phyloP scores from a whole-genome alignment of 2,329 filamentous ascomycete species.

The Calonectria fujianensis region DNA sequence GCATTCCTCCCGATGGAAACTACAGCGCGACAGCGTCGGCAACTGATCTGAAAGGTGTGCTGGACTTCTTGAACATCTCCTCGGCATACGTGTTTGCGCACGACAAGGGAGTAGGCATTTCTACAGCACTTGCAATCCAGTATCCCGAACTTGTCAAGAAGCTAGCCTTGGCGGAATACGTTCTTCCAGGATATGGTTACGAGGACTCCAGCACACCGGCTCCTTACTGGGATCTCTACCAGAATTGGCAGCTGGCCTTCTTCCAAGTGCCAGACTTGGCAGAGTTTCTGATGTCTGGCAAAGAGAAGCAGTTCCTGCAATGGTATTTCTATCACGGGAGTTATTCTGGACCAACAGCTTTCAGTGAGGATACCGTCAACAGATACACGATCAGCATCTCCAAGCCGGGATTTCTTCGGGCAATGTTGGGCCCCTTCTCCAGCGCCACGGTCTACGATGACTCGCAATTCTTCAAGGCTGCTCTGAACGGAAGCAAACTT shows the following conservation, averaged over 20 bases:
- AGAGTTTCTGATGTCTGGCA: slow-evolving; percentile 65
- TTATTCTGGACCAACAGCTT: slow-evolving; percentile 62
- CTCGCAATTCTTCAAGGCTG: slow-evolving; percentile 59
- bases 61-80: slow-evolving; percentile 65
- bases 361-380: slow-evolving; percentile 63
- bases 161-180: slow-evolving; percentile 63
- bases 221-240: slow-evolving; percentile 63
- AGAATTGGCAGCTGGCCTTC: slow-evolving; percentile 65
- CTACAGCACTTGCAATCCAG: slow-evolving; percentile 62
- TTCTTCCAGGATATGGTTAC: slow-evolving; percentile 65
- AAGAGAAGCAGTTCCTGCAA: slow-evolving; percentile 64
- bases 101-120: slow-evolving; percentile 67
- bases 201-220: slow-evolving; percentile 56
- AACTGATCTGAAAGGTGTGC: slow-evolving; percentile 60
- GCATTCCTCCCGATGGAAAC: slow-evolving; percentile 60
- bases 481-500: slow-evolving; percentile 46
- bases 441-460: slow-evolving; percentile 58
- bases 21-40: slow-evolving; percentile 65
- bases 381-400: slow-evolving; percentile 63
- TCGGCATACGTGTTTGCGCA: slow-evolving; percentile 66
- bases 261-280: slow-evolving; percentile 68
- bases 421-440: slow-evolving; percentile 62
- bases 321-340: slow-evolving; percentile 69
- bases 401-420: slow-evolving; percentile 65
- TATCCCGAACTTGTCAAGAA: slow-evolving; percentile 60